Percentiles rank a stretch among this genome's conserved stretches.
Conservation (phyloP, 2,329 filamentous ascomycete genomes). For the Monosporascus sp. region DNA sequence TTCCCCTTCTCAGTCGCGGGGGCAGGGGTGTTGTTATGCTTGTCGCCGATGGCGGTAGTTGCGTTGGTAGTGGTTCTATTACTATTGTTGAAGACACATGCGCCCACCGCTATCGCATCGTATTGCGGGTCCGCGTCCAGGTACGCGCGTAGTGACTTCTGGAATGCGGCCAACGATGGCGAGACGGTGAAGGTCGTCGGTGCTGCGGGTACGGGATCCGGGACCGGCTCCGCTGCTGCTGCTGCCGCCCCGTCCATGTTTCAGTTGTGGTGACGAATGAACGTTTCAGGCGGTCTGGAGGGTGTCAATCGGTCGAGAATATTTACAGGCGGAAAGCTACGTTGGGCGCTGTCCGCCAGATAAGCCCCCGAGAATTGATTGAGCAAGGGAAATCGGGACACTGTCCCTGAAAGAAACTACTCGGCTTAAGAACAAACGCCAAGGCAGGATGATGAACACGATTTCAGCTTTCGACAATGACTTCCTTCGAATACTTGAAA, state of each 20-base stretch:
- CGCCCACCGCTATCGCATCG: slow-evolving; percentile 20
- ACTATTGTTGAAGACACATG: slow-evolving; percentile 23
- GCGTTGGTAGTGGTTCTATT: background rate
- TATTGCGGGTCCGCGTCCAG: slow-evolving; percentile 14
- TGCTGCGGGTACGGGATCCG: slow-evolving; percentile 5
- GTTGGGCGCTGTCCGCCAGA: no score
- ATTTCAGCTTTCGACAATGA: no score
- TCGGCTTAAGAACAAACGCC: no score
- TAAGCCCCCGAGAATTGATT: no score
- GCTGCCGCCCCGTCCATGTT: background rate
- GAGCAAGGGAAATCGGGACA: no score
- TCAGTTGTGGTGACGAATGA: background rate
- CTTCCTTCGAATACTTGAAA: no score
- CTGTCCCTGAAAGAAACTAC: no score
- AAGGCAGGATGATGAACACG: no score
- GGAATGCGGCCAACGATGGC: slow-evolving; percentile 16
- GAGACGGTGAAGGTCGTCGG: slow-evolving; percentile 15
- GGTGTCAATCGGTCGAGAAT: background rate
- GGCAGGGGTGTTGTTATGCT: background rate
- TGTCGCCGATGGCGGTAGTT: background rate
- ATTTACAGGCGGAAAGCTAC: background rate
- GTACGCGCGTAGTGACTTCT: slow-evolving; percentile 15
- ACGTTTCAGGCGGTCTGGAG: no score
- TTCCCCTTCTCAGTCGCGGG: background rate
- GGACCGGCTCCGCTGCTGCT: background rate